Evolutionary conservation across 805 yeast genomes (phyloP).

Genomic region (Pichia phayaonensis): DNA sequence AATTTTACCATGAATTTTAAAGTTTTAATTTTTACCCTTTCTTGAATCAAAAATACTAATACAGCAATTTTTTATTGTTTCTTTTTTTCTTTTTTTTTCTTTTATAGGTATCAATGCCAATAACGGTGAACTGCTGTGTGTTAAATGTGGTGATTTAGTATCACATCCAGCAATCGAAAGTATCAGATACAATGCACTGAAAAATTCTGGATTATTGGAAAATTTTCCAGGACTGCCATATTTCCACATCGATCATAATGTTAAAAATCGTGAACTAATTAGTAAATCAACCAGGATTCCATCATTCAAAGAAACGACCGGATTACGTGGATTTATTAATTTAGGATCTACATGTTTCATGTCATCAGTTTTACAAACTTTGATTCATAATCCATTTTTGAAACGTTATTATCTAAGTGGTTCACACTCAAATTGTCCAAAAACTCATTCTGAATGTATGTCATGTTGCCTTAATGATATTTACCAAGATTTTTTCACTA

Average conservation of each 20-base stretch:
- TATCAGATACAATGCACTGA: slow-evolving; percentile 33
- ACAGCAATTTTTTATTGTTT: slow-evolving; percentile 14
- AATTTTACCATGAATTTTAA: slow-evolving; percentile 24
- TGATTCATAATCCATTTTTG: slow-evolving; percentile 85
- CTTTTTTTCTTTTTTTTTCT: neutral
- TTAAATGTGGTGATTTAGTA: slow-evolving; percentile 67
- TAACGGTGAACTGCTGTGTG: slow-evolving; percentile 68
- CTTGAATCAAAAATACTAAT: slow-evolving; percentile 3
- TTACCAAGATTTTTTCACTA: slow-evolving; percentile 66
- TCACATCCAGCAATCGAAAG: slow-evolving; percentile 51
- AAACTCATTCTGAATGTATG: slow-evolving; percentile 45
- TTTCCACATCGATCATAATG: slow-evolving; percentile 22
- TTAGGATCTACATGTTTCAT: slow-evolving; percentile 98
- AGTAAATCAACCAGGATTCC: slow-evolving; percentile 34
- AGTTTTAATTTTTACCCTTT: slow-evolving; percentile 28
- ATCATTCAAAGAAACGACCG: slow-evolving; percentile 53
- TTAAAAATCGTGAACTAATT: slow-evolving; percentile 22
- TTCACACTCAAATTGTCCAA: slow-evolving; percentile 52
- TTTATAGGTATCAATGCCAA: slow-evolving; percentile 46
- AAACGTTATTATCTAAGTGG: slow-evolving; percentile 73
- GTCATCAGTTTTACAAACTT: slow-evolving; percentile 84
- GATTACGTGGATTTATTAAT: slow-evolving; percentile 81
- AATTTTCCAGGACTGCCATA: slow-evolving; percentile 28
- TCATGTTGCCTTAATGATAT: slow-evolving; percentile 82
- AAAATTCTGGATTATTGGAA: slow-evolving; percentile 14